Evolutionary conservation across 768 basidiomycete genomes (phyloP).

Genomic region (Kwoniella europaea): DNA sequence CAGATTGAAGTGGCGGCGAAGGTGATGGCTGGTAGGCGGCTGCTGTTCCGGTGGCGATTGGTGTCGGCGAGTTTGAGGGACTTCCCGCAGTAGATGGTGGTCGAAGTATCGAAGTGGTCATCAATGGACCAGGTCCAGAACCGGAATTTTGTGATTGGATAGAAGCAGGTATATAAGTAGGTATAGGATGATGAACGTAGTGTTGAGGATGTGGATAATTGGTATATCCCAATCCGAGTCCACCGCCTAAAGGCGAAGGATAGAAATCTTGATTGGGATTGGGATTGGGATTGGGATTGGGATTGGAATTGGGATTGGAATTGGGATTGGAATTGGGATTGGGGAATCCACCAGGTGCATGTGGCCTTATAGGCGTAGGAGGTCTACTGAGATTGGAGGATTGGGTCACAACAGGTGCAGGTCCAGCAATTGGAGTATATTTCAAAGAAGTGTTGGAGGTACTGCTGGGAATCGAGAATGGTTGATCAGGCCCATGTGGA

Average conservation of each 20-base stretch:
- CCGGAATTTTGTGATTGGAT: background rate
- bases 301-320: too few relatives aligned
- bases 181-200: background rate
- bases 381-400: background rate
- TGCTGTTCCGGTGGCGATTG: too few relatives aligned
- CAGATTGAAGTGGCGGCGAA: background rate
- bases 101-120: background rate
- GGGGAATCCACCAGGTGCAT: background rate
- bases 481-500: background rate
- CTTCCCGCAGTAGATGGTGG: background rate
- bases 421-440: background rate
- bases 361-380: constrained; percentile 1
- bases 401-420: too few relatives aligned
- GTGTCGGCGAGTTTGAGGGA: background rate
- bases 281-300: background rate
- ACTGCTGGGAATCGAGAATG: background rate
- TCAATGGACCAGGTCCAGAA: background rate
- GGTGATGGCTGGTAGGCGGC: background rate
- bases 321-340: background rate
- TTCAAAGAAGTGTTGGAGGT: background rate
- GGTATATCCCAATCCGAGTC: background rate
- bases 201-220: background rate
- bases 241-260: background rate
- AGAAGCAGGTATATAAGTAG: background rate
- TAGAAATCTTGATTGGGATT: background rate